These are phyloP conservation scores for Citrullus colocynthis DNA, from an alignment of 306 rosid species.

Conservation along the genomic window DNA sequence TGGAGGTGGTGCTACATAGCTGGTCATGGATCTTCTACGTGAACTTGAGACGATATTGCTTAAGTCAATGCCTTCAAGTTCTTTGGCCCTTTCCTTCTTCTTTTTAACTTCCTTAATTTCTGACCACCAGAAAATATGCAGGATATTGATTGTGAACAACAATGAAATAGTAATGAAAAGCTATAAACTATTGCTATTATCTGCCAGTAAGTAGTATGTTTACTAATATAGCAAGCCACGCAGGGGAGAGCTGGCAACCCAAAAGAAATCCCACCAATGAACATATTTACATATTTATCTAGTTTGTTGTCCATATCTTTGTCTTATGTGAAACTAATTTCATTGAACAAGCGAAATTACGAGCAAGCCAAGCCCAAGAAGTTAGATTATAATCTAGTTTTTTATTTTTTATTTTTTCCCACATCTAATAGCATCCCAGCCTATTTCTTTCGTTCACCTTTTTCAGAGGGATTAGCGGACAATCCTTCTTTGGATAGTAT, in stretches of 20 bases:
- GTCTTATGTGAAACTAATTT: background rate
- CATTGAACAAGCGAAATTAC: background rate
- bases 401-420: no score
- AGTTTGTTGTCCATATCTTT: background rate
- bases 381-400: background rate
- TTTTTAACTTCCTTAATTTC: conserved; percentile 76
- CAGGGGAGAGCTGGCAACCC: background rate
- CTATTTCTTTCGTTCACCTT: conserved; percentile 39
- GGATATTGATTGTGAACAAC: background rate
- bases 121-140: conserved; percentile 18
- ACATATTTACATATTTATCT: background rate
- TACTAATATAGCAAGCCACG: background rate
- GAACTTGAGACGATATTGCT: conserved; percentile 83
- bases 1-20: conserved; percentile 50
- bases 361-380: background rate
- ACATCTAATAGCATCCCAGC: background rate
- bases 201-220: background rate
- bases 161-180: background rate
- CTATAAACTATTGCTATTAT: background rate
- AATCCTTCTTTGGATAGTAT: conserved; percentile 81
- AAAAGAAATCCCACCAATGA: background rate
- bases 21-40: conserved; percentile 64
- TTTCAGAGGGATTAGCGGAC: conserved; percentile 72
- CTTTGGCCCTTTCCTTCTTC: conserved; percentile 84
- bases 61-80: conserved; percentile 88